Base-by-base conservation (phyloP, 2,329 filamentous ascomycete genomes). In the Ceratocystis lukuohia region DNA sequence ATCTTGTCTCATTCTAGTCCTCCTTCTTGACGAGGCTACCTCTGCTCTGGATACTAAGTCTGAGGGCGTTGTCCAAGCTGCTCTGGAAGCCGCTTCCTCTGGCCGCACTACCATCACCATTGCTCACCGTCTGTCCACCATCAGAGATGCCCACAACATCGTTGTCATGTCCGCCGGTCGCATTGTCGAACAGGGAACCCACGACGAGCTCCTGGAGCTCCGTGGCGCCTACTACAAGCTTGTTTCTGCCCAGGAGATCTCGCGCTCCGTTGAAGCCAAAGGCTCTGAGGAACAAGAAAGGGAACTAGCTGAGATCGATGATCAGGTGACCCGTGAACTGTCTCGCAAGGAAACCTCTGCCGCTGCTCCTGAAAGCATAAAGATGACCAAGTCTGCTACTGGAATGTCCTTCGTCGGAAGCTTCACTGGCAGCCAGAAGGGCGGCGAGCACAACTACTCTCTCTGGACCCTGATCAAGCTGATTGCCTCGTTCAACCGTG, bases 91-190 rank as follows among this genome's bases (percentile, higher is more conserved):
- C 62, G 94, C 93, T 30, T 83, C 91, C 0, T 82, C 88, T 69
- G 93, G 92, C 28, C 84, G 94, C 65, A 99, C 94, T 0, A 97
- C 94, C 1, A 96, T 97, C 71, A 89, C 92, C 5, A 97, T 99
- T 75, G 94, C 94, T 56, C 94, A 99, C 77, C 87, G 93, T 70
- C 80, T 99, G 7, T 96, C 91, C 0, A 99, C 94, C 5, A 96
- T 99, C 78, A 91, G 86, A 75, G 87, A 91, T 69, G 93, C 93
- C 0, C 88, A 97, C 75, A 96, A 96, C 72, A 99, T 99, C 70
- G 89, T 97, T 12, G 93, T 96, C 69, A 93, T 99, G 87, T 82
- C 86, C 3, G 77, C 86, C 68, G 94, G 94, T 12, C 78, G 81
- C n/a, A 95, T 99, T 68, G 81, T 96, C 12, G 94, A 99, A 75